Base-by-base conservation (phyloP, 139 green algal species). In the Tetradesmus obliquus region DNA sequence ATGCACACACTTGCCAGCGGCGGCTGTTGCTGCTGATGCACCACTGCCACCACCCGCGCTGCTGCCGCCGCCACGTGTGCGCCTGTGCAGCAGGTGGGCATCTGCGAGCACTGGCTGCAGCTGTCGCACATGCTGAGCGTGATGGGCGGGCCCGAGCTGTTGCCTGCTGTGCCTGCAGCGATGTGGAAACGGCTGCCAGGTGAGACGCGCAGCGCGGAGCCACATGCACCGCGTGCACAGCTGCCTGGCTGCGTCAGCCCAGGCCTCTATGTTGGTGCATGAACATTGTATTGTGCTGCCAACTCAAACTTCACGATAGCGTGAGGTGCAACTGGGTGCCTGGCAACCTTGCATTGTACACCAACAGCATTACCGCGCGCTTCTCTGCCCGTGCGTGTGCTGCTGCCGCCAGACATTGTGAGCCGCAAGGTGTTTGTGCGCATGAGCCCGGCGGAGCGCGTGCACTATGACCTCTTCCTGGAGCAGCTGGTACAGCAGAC, bases 81-180 rank as follows among this genome's bases (percentile, higher is more conserved):
- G 15, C 45, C 62, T 57, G 24, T 5, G 10, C 66, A 89, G 86
- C 86, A 90, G 86, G 86, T 90, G 45, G 86, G 86, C 86, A 84
- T 90, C 86, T 84, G 86, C 45, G 86, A 90, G 51, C 71, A 83
- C 71, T 90, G 86, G 86, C 86, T 90, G 69, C 86, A 90, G 86
- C 12, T 90, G 86, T 7, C 7, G 7, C 86, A 90, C 86, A 83
- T 90, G 17, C 86, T 90, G 51, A 55, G 53, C 5, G 86, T 90
- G 51, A 81, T 90, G 58, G 86, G 71, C 10, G 86, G 86, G 10
- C 20, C 15, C 2, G 51, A 90, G 45, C 20, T 90, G 69, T 24
- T 19, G 7, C 45, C 71, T 24, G 71, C 86, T 3, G 86, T 90
- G 8, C n/a, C 45, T 15, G 86, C 86, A 84, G 86, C 86, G 24